Evolutionary conservation across 2,329 filamentous ascomycete genomes (phyloP), one percentile per base, ranked within the genome.

Genomic region (Echinosphaeria canescens): DNA sequence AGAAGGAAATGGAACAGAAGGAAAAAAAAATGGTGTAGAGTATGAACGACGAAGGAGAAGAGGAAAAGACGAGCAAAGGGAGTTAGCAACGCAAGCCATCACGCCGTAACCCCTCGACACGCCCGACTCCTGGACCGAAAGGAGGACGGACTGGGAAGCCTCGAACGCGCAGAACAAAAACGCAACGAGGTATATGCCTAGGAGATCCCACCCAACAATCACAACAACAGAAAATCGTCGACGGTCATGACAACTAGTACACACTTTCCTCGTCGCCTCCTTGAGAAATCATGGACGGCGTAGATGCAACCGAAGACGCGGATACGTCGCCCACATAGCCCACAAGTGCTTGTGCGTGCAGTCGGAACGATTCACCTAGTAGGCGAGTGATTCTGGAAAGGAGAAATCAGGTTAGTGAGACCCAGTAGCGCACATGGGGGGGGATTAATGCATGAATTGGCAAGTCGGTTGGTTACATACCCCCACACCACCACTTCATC

Each of bases 401-500:
- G n/a, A n/a, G n/a, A 17, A 11, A 10, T 24, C 11, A 16, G 10
- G 24, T 26, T 18, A 26, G 24, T n/a, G 18, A 17, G 6, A n/a
- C 8, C 6, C 10, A 10, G 17, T 10, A 15, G 10, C 24, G 10
- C 8, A 5, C 16, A 14, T 9, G 13, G 24, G 10, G 14, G n/a
- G n/a, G n/a, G n/a, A n/a, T n/a, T n/a, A n/a, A n/a, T n/a, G n/a
- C n/a, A n/a, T n/a, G n/a, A n/a, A n/a, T n/a, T n/a, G n/a, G n/a
- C n/a, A n/a, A n/a, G 5, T 18, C 24, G 10, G 7, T 13, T 28
- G 25, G 76, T 82, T 69, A n/a, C n/a, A n/a, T 74, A 92, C 82
- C 88, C 88, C 88, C 88, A 95, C 33, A 98, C 88, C 38, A 95
- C 85, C 34, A 95, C 88, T 53, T 93, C 88, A 46, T 95, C 88